A percentile compares a stretch with the other conserved stretches of the same genome.
Evolutionary conservation across 441 rosid genomes (phyloP).

Genomic region (Macaranga tanarius): DNA sequence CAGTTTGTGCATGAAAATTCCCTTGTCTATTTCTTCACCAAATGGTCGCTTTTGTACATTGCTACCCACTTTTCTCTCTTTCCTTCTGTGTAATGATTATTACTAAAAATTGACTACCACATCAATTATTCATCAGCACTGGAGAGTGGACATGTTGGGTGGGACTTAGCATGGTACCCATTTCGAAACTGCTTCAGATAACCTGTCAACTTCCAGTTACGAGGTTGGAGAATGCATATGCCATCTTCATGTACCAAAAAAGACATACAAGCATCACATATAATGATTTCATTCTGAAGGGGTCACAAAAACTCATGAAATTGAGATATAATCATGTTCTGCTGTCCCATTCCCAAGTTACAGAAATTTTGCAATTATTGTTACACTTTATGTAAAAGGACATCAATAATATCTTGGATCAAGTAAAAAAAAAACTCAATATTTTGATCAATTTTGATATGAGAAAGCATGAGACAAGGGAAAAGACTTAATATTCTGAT

Average conservation of each 20-base stretch:
- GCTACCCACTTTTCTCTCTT: not conserved
- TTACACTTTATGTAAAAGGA: too few relatives aligned
- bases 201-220: not conserved
- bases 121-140: not conserved
- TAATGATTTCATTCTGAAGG: not conserved
- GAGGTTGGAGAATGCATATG: not conserved
- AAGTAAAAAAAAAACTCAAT: not conserved
- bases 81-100: not conserved
- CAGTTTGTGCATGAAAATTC: conserved; percentile 12
- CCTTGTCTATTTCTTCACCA: conserved; percentile 10
- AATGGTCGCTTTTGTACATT: not conserved
- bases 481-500: not conserved
- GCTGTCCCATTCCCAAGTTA: not conserved
- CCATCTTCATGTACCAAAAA: too few relatives aligned
- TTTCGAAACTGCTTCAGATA: not conserved
- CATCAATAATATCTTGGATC: not conserved
- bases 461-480: not conserved
- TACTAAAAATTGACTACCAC: not conserved
- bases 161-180: not conserved
- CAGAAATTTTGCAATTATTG: too few relatives aligned
- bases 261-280: not conserved
- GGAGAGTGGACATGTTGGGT: not conserved
- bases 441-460: not conserved
- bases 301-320: not conserved
- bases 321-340: not conserved